Conservation (phyloP, 2,329 filamentous ascomycete species). For the Epichloe gansuensis region DNA sequence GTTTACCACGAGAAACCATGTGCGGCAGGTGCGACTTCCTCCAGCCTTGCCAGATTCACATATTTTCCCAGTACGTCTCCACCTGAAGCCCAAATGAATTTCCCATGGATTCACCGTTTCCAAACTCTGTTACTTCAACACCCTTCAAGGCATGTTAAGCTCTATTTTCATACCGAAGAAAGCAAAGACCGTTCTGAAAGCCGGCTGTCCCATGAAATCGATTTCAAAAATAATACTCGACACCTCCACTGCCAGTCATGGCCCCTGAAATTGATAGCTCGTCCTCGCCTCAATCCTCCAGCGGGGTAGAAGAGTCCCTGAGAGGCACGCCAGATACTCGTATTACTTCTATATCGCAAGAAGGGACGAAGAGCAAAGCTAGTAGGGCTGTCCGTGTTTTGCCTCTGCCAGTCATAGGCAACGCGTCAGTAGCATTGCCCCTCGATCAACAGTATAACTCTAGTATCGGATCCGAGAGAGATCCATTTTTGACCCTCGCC, state of each 20-base stretch:
- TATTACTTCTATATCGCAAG: conserved; percentile 51
- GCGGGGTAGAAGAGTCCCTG: conserved; percentile 41
- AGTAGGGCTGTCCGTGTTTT: conserved; percentile 20
- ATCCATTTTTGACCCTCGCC: conserved; percentile 39
- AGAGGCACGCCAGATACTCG: conserved; percentile 54
- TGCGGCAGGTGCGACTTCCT: conserved; percentile 5
- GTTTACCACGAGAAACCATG: not conserved
- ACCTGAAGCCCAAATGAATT: not conserved
- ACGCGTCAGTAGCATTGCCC: conserved; percentile 13
- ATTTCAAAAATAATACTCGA: not conserved
- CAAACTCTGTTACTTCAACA: not conserved
- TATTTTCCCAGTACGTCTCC: not conserved
- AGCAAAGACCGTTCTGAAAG: not conserved
- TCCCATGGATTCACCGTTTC: not conserved
- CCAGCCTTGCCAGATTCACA: conserved; percentile 4
- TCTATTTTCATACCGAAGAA: not conserved
- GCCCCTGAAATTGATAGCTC: conserved; percentile 25
- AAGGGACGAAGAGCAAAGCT: conserved; percentile 33
- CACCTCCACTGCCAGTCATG: conserved; percentile 1
- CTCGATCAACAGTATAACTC: conserved; percentile 14
- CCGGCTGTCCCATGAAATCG: not conserved
- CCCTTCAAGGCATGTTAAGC: not conserved
- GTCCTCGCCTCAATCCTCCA: conserved; percentile 39
- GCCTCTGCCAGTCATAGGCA: conserved; percentile 14
- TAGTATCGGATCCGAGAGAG: conserved; percentile 26